phyloP scores from a whole-genome alignment of 371 early-diverging fungal genomes.

The Syncephalastrum monosporum region DNA sequence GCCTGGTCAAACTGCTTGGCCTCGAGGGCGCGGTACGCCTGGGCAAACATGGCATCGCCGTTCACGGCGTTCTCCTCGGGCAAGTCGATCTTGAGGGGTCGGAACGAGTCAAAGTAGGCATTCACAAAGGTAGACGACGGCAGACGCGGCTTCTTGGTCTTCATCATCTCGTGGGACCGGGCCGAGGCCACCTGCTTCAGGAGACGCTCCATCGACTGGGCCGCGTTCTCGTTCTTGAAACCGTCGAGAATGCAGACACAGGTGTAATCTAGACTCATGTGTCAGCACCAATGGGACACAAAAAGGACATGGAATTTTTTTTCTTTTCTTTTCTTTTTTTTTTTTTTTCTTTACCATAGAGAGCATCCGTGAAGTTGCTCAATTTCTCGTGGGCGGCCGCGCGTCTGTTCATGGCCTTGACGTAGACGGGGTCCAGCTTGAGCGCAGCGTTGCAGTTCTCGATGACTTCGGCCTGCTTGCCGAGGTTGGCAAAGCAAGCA shows the following conservation, averaged over 20 bases:
- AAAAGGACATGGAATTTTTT: no score
- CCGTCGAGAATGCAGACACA: constrained; percentile 92
- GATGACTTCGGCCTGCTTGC: constrained; percentile 71
- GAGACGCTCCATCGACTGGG: constrained; percentile 86
- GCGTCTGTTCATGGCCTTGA: constrained; percentile 82
- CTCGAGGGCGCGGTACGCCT: constrained; percentile 46
- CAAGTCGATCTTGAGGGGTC: constrained; percentile 45
- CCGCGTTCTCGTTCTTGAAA: constrained; percentile 82
- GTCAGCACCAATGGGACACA: no score
- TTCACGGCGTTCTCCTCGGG: constrained; percentile 29
- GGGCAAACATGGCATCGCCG: constrained; percentile 53
- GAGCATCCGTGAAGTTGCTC: constrained; percentile 67
- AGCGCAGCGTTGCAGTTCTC: constrained; percentile 73
- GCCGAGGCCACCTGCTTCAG: constrained; percentile 79
- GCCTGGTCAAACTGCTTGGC: constrained; percentile 70
- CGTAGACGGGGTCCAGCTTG: constrained; percentile 71
- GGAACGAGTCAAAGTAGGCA: constrained; percentile 91
- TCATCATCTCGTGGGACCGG: constrained; percentile 78
- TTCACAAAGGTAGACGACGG: constrained; percentile 90
- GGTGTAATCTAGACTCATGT: constrained; percentile 69
- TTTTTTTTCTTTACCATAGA: constrained; percentile 58
- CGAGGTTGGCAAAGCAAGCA: constrained; percentile 81
- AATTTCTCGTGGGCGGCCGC: constrained; percentile 81
- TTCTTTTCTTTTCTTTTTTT: no score
- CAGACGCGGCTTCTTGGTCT: constrained; percentile 64